A percentile compares a stretch with the other conserved stretches of the same genome.
These are phyloP conservation scores for Cudoniella acicularis DNA, from an alignment of 495 filamentous ascomycete species.

Conservation along the genomic window DNA sequence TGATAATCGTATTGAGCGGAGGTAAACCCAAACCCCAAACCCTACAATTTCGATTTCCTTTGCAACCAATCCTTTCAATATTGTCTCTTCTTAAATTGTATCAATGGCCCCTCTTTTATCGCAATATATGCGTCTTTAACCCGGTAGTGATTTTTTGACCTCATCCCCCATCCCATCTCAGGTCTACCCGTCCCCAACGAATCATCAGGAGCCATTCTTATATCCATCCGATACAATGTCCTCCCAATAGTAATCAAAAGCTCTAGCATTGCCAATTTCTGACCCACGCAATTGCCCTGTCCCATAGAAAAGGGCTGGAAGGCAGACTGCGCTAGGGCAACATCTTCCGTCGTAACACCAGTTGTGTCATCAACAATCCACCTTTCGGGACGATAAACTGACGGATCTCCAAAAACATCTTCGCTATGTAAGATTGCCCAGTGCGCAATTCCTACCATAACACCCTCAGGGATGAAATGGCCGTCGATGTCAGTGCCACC, in stretches of 20 bases:
- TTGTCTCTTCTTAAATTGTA: neutral
- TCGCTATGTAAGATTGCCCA: conserved; percentile 53
- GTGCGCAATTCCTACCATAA: conserved; percentile 44
- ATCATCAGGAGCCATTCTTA: neutral
- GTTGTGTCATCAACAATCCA: conserved; percentile 17
- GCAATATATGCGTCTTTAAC: neutral
- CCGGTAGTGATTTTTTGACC: neutral
- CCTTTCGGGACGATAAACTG: conserved; percentile 31
- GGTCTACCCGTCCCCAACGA: neutral
- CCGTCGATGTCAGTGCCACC: conserved; percentile 46
- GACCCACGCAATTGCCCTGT: conserved; percentile 53
- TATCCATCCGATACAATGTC: conserved; percentile 26
- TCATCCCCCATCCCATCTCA: neutral
- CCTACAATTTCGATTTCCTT: too few relatives aligned
- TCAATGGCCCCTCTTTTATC: neutral
- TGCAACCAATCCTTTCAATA: too few relatives aligned
- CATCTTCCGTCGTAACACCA: neutral
- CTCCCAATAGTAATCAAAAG: conserved; percentile 47
- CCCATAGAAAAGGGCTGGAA: conserved; percentile 59
- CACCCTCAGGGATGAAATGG: conserved; percentile 39
- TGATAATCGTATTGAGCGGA: too few relatives aligned
- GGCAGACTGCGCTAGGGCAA: conserved; percentile 24
- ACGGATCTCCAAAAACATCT: conserved; percentile 47
- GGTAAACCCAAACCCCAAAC: too few relatives aligned
- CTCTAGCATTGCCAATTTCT: conserved; percentile 55